These are phyloP conservation scores for Kuraishia molischiana DNA, from an alignment of 805 yeast species.

Conservation along the genomic window DNA sequence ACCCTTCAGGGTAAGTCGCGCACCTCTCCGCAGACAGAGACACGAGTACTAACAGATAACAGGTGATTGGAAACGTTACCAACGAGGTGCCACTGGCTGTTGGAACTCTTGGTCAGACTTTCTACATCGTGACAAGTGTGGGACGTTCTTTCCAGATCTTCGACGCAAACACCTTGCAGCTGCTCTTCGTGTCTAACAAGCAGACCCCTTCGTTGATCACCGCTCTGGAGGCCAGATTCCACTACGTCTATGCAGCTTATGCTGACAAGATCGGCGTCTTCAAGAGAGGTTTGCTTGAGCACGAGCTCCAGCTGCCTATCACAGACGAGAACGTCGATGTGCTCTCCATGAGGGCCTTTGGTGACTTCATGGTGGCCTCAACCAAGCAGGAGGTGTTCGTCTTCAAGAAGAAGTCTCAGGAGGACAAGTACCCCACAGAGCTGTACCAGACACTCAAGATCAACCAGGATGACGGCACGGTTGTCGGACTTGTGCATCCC, in stretches of 20 bases:
- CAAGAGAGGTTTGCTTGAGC: conserved; percentile 67
- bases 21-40: not conserved
- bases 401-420: conserved; percentile 38
- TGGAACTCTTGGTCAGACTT: conserved; percentile 82
- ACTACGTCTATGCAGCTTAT: conserved; percentile 71
- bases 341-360: conserved; percentile 38
- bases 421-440: conserved; percentile 44
- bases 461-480: conserved; percentile 56
- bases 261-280: conserved; percentile 66
- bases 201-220: conserved; percentile 67
- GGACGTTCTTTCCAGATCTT: conserved; percentile 88
- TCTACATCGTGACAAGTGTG: conserved; percentile 81
- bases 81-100: conserved; percentile 79
- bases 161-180: conserved; percentile 79
- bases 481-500: conserved; percentile 67
- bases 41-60: not conserved
- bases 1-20: conserved; percentile 57
- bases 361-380: conserved; percentile 58
- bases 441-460: conserved; percentile 54
- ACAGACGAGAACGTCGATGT: conserved; percentile 6
- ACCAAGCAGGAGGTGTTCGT: conserved; percentile 32
- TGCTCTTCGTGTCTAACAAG: conserved; percentile 75
- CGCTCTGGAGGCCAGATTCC: conserved; percentile 71
- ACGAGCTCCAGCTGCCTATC: conserved; percentile 21
- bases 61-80: conserved; percentile 75